A percentile compares a stretch with the other conserved stretches of the same genome.
Conservation (phyloP, 106 monocot species). For the Dendrobium officinale region DNA sequence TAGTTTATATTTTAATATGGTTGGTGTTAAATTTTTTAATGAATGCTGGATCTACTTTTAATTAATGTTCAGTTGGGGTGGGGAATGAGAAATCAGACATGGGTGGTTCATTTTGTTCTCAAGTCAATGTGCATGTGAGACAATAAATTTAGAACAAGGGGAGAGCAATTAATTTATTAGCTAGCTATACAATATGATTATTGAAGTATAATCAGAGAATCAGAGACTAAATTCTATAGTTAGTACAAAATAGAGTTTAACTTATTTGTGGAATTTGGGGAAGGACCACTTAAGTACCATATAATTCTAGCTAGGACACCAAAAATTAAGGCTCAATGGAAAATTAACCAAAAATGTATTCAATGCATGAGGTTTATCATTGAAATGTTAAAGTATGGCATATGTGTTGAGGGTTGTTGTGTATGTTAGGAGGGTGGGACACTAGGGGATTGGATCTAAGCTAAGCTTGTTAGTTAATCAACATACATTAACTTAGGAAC, state of each 20-base stretch:
- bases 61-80: constrained; percentile 4
- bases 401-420: too few species aligned
- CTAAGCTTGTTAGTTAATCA: too few species aligned
- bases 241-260: background rate
- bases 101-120: background rate
- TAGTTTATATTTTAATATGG: background rate
- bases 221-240: background rate
- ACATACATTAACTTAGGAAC: too few species aligned
- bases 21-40: background rate
- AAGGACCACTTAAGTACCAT: background rate
- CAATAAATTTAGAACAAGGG: background rate
- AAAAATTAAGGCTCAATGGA: too few species aligned
- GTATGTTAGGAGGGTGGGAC: too few species aligned
- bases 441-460: too few species aligned
- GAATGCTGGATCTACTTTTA: background rate
- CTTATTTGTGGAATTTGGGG: background rate
- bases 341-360: too few species aligned
- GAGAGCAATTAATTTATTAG: background rate
- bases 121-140: constrained; percentile 1
- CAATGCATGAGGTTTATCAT: too few species aligned
- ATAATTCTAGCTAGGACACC: background rate
- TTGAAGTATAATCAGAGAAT: background rate
- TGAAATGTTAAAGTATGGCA: too few species aligned
- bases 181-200: background rate
- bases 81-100: background rate